Evolutionary conservation across 2,329 filamentous ascomycete species (phyloP).

Genomic region (Diplodia scrobiculata): DNA sequence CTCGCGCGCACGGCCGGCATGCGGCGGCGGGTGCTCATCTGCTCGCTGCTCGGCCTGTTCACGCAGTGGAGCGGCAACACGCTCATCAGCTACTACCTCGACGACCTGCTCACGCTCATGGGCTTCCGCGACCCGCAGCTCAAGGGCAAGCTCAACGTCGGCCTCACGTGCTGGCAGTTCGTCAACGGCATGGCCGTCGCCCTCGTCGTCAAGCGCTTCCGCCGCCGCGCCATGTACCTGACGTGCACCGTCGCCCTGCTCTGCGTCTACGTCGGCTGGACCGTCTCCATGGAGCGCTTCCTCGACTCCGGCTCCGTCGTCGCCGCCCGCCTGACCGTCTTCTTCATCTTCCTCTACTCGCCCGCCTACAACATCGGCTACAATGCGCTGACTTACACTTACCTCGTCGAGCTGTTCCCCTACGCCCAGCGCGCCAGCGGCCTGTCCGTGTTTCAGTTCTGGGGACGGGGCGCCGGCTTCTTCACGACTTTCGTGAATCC

Average conservation of each 20-base stretch:
- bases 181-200: slow-evolving; percentile 55
- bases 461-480: slow-evolving; percentile 62
- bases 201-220: slow-evolving; percentile 59
- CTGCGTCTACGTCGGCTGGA: slow-evolving; percentile 43
- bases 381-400: slow-evolving; percentile 61
- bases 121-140: slow-evolving; percentile 58
- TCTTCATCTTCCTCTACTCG: slow-evolving; percentile 59
- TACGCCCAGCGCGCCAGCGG: slow-evolving; percentile 55
- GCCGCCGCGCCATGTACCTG: slow-evolving; percentile 61
- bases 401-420: slow-evolving; percentile 54
- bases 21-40: slow-evolving; percentile 63
- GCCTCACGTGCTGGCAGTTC: slow-evolving; percentile 58
- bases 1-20: slow-evolving; percentile 66
- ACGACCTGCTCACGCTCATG: slow-evolving; percentile 62
- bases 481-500: slow-evolving; percentile 65
- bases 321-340: slow-evolving; percentile 47
- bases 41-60: slow-evolving; percentile 63
- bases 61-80: slow-evolving; percentile 70
- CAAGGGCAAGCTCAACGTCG: slow-evolving; percentile 61
- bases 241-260: slow-evolving; percentile 44
- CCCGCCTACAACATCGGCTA: slow-evolving; percentile 60
- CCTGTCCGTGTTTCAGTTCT: slow-evolving; percentile 62
- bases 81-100: slow-evolving; percentile 68
- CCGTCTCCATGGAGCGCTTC: slow-evolving; percentile 49
- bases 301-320: slow-evolving; percentile 31